phyloP scores from a whole-genome alignment of 495 filamentous ascomycete species.

The Aspergillus carlsbadensis region DNA sequence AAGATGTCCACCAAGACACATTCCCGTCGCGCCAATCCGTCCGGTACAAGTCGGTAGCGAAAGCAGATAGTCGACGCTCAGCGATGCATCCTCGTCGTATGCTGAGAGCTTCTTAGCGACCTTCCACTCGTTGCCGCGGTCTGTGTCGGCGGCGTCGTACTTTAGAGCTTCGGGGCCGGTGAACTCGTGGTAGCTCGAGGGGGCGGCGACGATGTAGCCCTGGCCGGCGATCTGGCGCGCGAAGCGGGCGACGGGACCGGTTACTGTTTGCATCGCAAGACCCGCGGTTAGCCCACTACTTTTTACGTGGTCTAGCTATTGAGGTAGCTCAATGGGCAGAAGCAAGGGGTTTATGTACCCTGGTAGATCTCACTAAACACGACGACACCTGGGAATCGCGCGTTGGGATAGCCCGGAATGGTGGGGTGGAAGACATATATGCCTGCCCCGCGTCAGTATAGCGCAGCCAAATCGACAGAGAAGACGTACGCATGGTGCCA shows the following conservation, averaged over 20 bases:
- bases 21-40: slow-evolving; percentile 81
- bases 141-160: slow-evolving; percentile 87
- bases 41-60: slow-evolving; percentile 80
- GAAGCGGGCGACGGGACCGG: slow-evolving; percentile 87
- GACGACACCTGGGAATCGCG: slow-evolving; percentile 86
- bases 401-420: slow-evolving; percentile 80
- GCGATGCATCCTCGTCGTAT: slow-evolving; percentile 82
- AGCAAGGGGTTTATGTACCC: slow-evolving; percentile 49
- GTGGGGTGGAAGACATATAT: slow-evolving; percentile 88
- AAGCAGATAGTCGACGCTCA: slow-evolving; percentile 73
- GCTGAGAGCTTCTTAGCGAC: slow-evolving; percentile 80
- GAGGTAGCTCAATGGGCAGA: neutral
- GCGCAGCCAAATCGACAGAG: neutral
- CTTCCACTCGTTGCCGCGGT: slow-evolving; percentile 84
- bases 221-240: slow-evolving; percentile 90
- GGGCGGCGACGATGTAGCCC: slow-evolving; percentile 90
- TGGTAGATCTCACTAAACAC: slow-evolving; percentile 97
- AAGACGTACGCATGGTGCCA: slow-evolving; percentile 58
- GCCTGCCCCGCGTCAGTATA: slow-evolving; percentile 43
- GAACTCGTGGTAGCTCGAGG: slow-evolving; percentile 92
- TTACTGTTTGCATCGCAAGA: too few relatives aligned
- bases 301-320: too few relatives aligned
- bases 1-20: slow-evolving; percentile 94
- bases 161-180: slow-evolving; percentile 78
- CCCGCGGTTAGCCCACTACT: too few relatives aligned